Evolutionary conservation across 345 rosid genomes (phyloP).

Genomic region (Angophora floribunda): DNA sequence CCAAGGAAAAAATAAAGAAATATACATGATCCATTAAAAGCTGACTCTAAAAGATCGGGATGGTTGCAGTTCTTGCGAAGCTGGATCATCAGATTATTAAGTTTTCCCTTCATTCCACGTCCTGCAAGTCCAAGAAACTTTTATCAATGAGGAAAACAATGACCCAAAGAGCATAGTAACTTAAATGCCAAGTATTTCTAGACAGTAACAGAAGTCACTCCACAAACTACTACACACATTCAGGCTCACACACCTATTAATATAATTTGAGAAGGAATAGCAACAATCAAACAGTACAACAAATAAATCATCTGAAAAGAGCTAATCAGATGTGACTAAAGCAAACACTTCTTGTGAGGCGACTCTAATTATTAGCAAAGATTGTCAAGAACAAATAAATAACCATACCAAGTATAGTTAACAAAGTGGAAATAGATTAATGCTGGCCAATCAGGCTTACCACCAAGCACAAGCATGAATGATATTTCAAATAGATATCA

Average conservation of each 20-base stretch:
- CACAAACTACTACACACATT: not conserved
- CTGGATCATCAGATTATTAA: constrained; percentile 69
- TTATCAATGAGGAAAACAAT: not conserved
- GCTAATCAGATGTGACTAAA: not conserved
- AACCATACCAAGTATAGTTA: not conserved
- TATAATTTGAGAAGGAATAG: not conserved
- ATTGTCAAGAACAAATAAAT: not conserved
- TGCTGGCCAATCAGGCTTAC: not conserved
- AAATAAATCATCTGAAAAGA: not conserved
- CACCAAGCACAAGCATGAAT: not conserved
- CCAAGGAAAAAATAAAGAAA: not conserved
- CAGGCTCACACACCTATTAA: not conserved
- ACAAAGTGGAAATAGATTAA: not conserved
- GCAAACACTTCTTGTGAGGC: not conserved
- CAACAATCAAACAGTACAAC: not conserved
- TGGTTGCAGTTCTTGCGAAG: constrained; percentile 98
- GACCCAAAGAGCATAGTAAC: not conserved
- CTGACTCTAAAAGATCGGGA: constrained; percentile 81
- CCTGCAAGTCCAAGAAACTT: constrained; percentile 25
- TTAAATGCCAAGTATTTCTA: not conserved
- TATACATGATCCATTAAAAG: constrained; percentile 64
- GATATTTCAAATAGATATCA: not conserved
- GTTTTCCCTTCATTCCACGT: constrained; percentile 52
- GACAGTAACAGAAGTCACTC: not conserved
- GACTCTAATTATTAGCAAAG: not conserved